Evolutionary conservation across 352 stramenopile genomes (phyloP), one percentile per base, ranked within the genome.

Genomic region (Sclerospora graminicola): DNA sequence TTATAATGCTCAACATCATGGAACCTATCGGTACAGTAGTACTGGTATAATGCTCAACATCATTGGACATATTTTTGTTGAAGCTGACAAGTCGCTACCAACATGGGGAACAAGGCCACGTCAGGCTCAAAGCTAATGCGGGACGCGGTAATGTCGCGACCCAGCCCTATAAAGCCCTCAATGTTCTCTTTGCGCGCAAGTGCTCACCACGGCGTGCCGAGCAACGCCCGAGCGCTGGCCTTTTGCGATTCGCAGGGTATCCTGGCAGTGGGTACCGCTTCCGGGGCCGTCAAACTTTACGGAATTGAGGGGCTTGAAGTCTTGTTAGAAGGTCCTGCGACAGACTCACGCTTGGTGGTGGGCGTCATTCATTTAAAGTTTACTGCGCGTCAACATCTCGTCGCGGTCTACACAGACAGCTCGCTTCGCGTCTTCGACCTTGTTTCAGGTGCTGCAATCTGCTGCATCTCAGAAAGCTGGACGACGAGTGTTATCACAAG

Each of bases 71-170:
- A n/a, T n/a, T n/a, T n/a, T n/a, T n/a, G n/a, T n/a, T n/a, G n/a
- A n/a, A n/a, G n/a, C n/a, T n/a, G n/a, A n/a, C n/a, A n/a, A n/a
- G n/a, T n/a, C n/a, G n/a, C n/a, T 15, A 42, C 5, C 18, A 29
- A n/a, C 28, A 86, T 86, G 74, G 74, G 74, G 37, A 86, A 86
- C 66, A 83, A 86, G 55, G 50, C 63, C 16, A 54, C 59, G 35
- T 57, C 63, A 5, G 45, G 52, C 5, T 54, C 57, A 3, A 66
- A 82, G 43, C 44, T 54, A 50, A 64, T 62, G 24, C 52, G 83
- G 20, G 53, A 66, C n/a, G 53, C 57, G 38, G 27, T 68, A 15
- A 51, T 87, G 13, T 34, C 62, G 31, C 61, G 59, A 0, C 52
- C 42, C 16, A 74, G 61, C 20, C 50, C 62, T 30, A 57, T 90